Conservation (phyloP, 768 basidiomycete species). For the Melanogaster broomeanus region DNA sequence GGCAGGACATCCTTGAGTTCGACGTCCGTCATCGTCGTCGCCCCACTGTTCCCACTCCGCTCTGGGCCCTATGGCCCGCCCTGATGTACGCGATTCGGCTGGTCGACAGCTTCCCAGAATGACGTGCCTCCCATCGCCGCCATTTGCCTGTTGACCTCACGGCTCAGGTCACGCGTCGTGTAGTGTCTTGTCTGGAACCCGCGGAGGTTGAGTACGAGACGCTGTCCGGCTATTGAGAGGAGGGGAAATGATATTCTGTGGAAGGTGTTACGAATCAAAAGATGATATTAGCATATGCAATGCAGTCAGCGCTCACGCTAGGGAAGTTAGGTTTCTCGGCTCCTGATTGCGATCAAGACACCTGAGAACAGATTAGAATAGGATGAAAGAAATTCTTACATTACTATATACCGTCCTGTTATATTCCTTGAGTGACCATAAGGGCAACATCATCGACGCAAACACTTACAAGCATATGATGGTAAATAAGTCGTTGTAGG, state of each 20-base stretch:
- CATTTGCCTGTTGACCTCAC: slow-evolving; percentile 6
- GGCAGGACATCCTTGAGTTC: too few species aligned
- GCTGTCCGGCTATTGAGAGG: too few species aligned
- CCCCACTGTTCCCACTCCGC: too few species aligned
- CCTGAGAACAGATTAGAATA: not conserved
- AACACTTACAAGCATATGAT: slow-evolving; percentile 15
- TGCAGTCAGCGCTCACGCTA: not conserved
- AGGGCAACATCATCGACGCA: not conserved
- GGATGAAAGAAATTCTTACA: not conserved
- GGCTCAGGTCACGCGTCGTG: slow-evolving; percentile 3
- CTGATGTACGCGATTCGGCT: too few species aligned
- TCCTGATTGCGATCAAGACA: slow-evolving; percentile 2
- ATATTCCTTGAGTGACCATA: too few species aligned
- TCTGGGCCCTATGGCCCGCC: too few species aligned
- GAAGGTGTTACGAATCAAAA: not conserved
- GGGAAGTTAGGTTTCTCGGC: slow-evolving; percentile 7
- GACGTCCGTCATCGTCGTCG: too few species aligned
- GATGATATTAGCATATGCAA: not conserved
- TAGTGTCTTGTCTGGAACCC: slow-evolving; percentile 10
- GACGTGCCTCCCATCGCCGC: not conserved
- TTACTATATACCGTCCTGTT: too few species aligned
- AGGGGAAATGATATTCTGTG: too few species aligned
- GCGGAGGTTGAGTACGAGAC: not conserved
- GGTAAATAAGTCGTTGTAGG: too few species aligned
- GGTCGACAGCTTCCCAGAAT: too few species aligned